Base-by-base conservation (phyloP, 2,329 filamentous ascomycete species). In the Xylariaceae sp. region DNA sequence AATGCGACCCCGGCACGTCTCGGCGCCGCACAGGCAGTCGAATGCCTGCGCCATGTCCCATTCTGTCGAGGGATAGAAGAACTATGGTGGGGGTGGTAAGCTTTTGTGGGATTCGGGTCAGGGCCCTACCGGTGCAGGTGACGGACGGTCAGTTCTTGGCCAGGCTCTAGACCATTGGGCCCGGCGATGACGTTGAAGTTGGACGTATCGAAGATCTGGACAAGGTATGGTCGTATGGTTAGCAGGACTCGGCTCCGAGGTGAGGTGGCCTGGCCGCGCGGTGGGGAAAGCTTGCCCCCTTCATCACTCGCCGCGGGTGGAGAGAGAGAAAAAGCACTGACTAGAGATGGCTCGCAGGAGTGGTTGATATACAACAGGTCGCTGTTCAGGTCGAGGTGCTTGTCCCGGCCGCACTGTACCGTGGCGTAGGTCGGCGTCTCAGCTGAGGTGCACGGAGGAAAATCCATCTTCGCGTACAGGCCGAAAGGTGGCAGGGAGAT, bases 1-100 rank as follows among this genome's bases (percentile, higher is more conserved):
- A 60, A 91, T 89, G 60, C 72, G 77, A 16, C 87, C 86, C 50
- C 80, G 79, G 73, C 88, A 91, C 19, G 75, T 74, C 0, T 75
- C 63, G 3, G 77, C 78, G 59, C 79, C 78, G 69, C 88, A 91
- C 56, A 81, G 75, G 70, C 88, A 91, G 57, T 81, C 74, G 68
- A 91, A 91, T 3, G 86, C 80, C 75, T 90, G 88, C 29, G 84
- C 84, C 88, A 91, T 90, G 66, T 78, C 67, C 87, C 87, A 91
- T 73, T 91, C 88, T 1, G 87, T 90, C 51, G 85, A 89, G 3
- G 88, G 87, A 65, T 91, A 91, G 74, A 90, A 91, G 75, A 90
- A 91, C 69, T 83, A 50, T 26, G 40, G 32, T 14, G 37, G 46
- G 51, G n/a, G n/a, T n/a, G n/a, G 21, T 51, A 44, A 57, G 32